phyloP scores from a whole-genome alignment of 371 early-diverging fungal species.

The Mucor velutinosus region DNA sequence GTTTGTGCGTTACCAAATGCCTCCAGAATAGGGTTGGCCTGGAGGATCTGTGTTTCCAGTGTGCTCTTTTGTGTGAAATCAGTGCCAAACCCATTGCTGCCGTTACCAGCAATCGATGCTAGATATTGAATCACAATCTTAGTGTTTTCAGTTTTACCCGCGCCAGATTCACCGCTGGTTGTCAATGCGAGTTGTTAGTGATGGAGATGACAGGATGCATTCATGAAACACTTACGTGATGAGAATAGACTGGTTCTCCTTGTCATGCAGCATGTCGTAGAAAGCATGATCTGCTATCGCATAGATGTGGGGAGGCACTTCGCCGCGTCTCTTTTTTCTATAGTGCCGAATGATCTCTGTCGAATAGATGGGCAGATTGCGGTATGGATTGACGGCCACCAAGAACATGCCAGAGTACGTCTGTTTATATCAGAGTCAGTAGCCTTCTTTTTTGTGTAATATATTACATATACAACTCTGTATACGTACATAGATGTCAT shows the following conservation, averaged over 20 bases:
- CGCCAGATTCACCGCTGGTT: slow-evolving; percentile 97
- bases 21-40: slow-evolving; percentile 98
- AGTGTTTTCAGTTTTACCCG: slow-evolving; percentile 99
- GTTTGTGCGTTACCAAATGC: slow-evolving; percentile 99
- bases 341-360: slow-evolving; percentile 84
- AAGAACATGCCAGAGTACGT: slow-evolving; percentile 99
- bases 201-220: neutral
- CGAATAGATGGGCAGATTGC: slow-evolving; percentile 90
- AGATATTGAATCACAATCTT: slow-evolving; percentile 99
- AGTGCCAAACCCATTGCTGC: slow-evolving; percentile 31
- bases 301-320: slow-evolving; percentile 97
- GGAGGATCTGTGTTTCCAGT: slow-evolving; percentile 94
- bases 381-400: slow-evolving; percentile 99
- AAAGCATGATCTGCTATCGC: slow-evolving; percentile 96
- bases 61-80: slow-evolving; percentile 37
- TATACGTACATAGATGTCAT: slow-evolving; percentile 88
- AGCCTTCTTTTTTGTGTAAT: neutral
- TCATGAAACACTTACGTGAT: slow-evolving; percentile 83
- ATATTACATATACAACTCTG: too few species aligned
- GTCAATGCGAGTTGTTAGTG: too few species aligned
- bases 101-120: slow-evolving; percentile 82
- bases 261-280: slow-evolving; percentile 92
- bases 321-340: slow-evolving; percentile 85
- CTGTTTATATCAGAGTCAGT: slow-evolving; percentile 42
- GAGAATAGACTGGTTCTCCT: slow-evolving; percentile 98